Evolutionary conservation across 2,329 filamentous ascomycete species (phyloP), one percentile per base, ranked within the genome.

Genomic region (Orbilia ellipsospora): DNA sequence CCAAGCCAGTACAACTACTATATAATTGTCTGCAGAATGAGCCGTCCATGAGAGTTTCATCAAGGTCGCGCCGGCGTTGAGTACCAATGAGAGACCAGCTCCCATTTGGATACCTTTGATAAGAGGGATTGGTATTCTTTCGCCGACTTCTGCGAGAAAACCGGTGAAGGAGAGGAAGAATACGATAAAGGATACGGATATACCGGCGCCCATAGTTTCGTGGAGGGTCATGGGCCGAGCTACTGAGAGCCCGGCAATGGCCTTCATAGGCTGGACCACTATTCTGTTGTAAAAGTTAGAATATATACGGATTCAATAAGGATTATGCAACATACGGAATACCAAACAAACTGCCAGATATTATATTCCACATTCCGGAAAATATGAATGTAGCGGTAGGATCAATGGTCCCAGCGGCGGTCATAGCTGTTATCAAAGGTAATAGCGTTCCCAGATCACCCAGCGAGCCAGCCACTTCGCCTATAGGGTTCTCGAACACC

Each of bases 101-200:
- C 94, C 94, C 56, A 97, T 88, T 83, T 98, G 95, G 78, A 98
- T 97, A 31, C 94, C 94, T 81, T 96, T 97, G 63, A 98, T 90
- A 0, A 98, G 91, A 0, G 94, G 92, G 13, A 94, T 88, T 0
- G 94, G 94, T 7, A 96, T 90, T 13, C 89, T 85, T n/a, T 85
- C 83, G 7, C 91, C 90, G 61, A 92, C 89, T 86, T 89, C 90
- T 69, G 86, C 86, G 36, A 97, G 84, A n/a, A 95, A 83, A 0
- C 94, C 92, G 0, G 93, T 96, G 3, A 89, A 81, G 80, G 91
- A 94, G 81, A 97, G 89, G 0, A 96, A 5, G 7, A 94, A 86
- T 7, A 97, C 90, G 20, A 90, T 87, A 5, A 84, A 84, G 1
- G 90, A 89, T 40, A 97, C 93, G 70, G 92, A 91, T 44, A 94